Evolutionary conservation across 2,329 filamentous ascomycete species (phyloP).

Genomic region (Decorospora gaudefroyi): DNA sequence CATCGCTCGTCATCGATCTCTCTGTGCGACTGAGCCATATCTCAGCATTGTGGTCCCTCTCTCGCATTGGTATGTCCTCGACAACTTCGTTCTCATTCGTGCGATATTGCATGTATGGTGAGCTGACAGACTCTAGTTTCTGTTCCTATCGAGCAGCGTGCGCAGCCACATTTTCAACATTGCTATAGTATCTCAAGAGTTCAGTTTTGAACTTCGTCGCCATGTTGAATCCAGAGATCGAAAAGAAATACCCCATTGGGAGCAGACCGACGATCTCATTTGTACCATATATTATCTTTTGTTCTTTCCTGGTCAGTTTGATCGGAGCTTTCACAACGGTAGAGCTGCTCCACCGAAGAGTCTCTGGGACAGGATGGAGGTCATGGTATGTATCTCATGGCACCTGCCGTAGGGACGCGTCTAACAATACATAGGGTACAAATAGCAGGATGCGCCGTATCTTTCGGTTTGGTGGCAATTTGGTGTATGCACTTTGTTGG

Average conservation of each 20-base stretch:
- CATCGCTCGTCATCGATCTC: neutral
- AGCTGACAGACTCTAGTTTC: neutral
- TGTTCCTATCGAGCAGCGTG: neutral
- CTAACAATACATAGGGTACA: constrained; percentile 46
- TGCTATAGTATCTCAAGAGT: neutral
- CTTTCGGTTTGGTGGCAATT: constrained; percentile 56
- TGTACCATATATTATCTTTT: constrained; percentile 51
- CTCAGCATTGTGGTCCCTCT: neutral
- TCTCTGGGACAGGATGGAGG: constrained; percentile 56
- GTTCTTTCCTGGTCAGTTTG: constrained; percentile 70
- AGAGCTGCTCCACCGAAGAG: constrained; percentile 78
- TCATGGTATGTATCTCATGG: constrained; percentile 36
- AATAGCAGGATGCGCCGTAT: constrained; percentile 48
- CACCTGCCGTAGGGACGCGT: constrained; percentile 18
- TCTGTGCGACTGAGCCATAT: neutral
- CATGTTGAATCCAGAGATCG: constrained; percentile 21
- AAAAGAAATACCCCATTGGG: constrained; percentile 39
- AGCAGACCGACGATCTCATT: constrained; percentile 49
- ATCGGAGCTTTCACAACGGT: constrained; percentile 78
- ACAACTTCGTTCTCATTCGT: neutral
- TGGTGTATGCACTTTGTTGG: constrained; percentile 76
- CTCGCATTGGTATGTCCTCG: neutral
- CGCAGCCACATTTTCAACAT: neutral
- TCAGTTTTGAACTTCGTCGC: neutral
- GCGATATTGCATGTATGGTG: neutral